Evolutionary conservation across 331 rosid species (phyloP).

Genomic region (Acacia pycnantha): DNA sequence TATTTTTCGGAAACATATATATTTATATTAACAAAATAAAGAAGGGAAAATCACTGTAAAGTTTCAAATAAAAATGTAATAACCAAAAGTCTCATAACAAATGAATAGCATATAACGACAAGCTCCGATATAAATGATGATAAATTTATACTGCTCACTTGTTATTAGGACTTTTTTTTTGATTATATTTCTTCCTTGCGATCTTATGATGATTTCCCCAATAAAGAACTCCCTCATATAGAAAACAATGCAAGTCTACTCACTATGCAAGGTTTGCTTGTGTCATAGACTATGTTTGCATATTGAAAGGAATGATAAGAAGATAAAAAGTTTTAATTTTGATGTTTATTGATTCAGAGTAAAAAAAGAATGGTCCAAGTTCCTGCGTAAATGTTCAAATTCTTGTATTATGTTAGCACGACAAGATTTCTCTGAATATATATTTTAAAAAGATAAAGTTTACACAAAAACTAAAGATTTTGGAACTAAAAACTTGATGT

Average conservation of each 20-base stretch:
- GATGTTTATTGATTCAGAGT: background rate
- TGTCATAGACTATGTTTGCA: background rate
- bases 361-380: background rate
- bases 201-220: too few relatives aligned
- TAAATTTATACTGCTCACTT: too few relatives aligned
- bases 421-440: background rate
- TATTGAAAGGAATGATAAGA: background rate
- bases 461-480: background rate
- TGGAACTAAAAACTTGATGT: background rate
- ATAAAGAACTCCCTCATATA: too few relatives aligned
- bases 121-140: fast-evolving
- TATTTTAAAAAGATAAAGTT: background rate
- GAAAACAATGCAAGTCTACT: too few relatives aligned
- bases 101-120: too few relatives aligned
- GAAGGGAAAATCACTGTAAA: too few relatives aligned
- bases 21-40: too few relatives aligned
- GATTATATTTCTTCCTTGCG: too few relatives aligned
- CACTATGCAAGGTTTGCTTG: background rate
- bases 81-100: too few relatives aligned
- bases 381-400: background rate
- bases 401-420: background rate
- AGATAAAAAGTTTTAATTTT: background rate
- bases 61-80: too few relatives aligned
- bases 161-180: too few relatives aligned
- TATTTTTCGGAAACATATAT: background rate